Evolutionary conservation across 306 rosid species (phyloP).

Genomic region (Prunus armeniaca): DNA sequence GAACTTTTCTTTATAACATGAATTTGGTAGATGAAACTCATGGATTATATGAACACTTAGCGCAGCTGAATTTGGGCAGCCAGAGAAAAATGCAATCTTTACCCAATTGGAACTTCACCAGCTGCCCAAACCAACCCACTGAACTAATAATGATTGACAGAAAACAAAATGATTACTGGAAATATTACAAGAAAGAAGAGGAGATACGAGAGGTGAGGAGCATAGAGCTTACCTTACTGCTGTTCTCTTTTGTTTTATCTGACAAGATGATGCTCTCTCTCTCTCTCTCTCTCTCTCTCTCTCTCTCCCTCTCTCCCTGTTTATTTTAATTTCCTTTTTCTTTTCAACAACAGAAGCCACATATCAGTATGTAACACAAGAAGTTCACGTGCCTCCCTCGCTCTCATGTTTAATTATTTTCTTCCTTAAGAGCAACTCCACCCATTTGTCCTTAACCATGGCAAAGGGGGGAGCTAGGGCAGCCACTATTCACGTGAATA

Average conservation of each 20-base stretch:
- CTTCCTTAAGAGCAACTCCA: too few relatives aligned
- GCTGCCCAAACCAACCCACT: neutral
- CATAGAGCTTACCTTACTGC: slow-evolving; percentile 2
- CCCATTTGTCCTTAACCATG: too few relatives aligned
- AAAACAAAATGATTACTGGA: neutral
- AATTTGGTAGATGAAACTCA: neutral
- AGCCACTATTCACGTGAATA: too few relatives aligned
- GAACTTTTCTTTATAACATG: neutral
- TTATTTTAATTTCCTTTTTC: neutral
- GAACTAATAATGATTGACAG: neutral
- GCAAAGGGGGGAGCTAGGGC: too few relatives aligned
- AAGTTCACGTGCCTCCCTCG: neutral
- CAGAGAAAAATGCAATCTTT: neutral
- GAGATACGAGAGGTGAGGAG: slow-evolving; percentile 12
- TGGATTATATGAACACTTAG: slow-evolving; percentile 4
- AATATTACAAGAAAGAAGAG: neutral
- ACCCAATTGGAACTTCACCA: neutral
- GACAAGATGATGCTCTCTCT: neutral
- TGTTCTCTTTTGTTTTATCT: slow-evolving; percentile 5
- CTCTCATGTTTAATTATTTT: neutral
- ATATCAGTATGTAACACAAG: neutral
- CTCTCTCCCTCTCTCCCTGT: slow-evolving; percentile 20
- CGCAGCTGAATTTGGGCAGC: slow-evolving; percentile 3
- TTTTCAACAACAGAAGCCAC: neutral
- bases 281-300: slow-evolving; percentile 13